Conservation (phyloP, 164 flowering plant species). For the Vitis riparia region DNA sequence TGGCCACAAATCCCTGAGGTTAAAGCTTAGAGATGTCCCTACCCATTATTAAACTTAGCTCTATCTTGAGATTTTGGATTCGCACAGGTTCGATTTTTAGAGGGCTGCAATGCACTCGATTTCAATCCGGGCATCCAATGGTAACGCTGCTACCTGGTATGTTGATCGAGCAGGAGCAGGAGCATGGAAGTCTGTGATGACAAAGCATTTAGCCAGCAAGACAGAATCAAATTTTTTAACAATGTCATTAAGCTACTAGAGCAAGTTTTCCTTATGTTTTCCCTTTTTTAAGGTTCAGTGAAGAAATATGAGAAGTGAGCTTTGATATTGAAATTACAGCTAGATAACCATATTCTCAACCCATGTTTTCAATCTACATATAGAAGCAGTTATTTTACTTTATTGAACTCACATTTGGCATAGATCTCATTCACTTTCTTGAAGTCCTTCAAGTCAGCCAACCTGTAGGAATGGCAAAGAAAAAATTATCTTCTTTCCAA, state of each 20-base stretch:
- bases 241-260: background rate
- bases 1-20: background rate
- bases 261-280: no score
- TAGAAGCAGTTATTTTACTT: background rate
- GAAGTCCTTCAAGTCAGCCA: constrained; percentile 97
- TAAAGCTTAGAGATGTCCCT: background rate
- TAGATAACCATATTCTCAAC: background rate
- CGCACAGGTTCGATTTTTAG: constrained; percentile 1
- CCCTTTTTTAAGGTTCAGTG: no score
- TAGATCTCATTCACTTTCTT: constrained; percentile 94
- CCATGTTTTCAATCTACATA: background rate
- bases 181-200: constrained; percentile 71
- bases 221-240: background rate
- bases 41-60: constrained; percentile 1
- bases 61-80: background rate
- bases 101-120: constrained; percentile 93
- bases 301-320: no score
- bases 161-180: constrained; percentile 91
- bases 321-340: no score
- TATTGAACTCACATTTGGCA: constrained; percentile 78
- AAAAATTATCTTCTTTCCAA: background rate
- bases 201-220: background rate
- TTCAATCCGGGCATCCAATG: constrained; percentile 84
- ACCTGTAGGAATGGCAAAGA: constrained; percentile 45
- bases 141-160: constrained; percentile 87